A percentile compares a stretch with the other conserved stretches of the same genome.
These are phyloP conservation scores for Hymenotorrendiella dingleyae DNA, from an alignment of 2,329 filamentous ascomycete genomes.

Conservation along the genomic window DNA sequence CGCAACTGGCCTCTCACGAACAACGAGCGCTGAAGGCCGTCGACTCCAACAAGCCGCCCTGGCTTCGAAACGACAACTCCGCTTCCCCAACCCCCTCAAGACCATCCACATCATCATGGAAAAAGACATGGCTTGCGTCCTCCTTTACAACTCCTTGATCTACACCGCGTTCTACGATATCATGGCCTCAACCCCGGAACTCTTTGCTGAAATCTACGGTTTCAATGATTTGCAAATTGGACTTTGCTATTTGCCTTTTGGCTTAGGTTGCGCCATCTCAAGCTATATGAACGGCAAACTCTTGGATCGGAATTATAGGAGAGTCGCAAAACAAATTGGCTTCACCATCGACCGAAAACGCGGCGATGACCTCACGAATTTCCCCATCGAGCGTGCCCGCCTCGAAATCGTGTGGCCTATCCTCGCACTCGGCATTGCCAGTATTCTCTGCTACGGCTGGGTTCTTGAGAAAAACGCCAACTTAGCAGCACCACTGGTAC, in stretches of 20 bases:
- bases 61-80: constrained; percentile 37
- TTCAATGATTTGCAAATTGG: constrained; percentile 31
- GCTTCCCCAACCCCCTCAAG: constrained; percentile 52
- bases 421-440: constrained; percentile 46
- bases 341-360: constrained; percentile 56
- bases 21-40: constrained; percentile 30
- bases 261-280: constrained; percentile 43
- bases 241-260: constrained; percentile 37
- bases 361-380: constrained; percentile 31
- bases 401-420: constrained; percentile 50
- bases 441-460: constrained; percentile 53
- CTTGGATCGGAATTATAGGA: constrained; percentile 63
- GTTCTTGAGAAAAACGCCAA: constrained; percentile 44
- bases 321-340: constrained; percentile 55
- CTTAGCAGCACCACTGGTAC: constrained; percentile 48
- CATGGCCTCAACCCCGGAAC: constrained; percentile 45
- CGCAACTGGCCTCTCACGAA: constrained; percentile 20
- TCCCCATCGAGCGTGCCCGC: constrained; percentile 36
- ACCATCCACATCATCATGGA: constrained; percentile 49
- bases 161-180: constrained; percentile 52
- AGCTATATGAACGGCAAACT: constrained; percentile 50
- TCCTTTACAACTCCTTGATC: constrained; percentile 47
- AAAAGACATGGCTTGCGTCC: constrained; percentile 50
- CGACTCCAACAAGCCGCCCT: constrained; percentile 31
- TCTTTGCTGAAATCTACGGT: constrained; percentile 30